Base-by-base conservation (phyloP, 139 green algal species). In the Haematococcus lacustris region DNA sequence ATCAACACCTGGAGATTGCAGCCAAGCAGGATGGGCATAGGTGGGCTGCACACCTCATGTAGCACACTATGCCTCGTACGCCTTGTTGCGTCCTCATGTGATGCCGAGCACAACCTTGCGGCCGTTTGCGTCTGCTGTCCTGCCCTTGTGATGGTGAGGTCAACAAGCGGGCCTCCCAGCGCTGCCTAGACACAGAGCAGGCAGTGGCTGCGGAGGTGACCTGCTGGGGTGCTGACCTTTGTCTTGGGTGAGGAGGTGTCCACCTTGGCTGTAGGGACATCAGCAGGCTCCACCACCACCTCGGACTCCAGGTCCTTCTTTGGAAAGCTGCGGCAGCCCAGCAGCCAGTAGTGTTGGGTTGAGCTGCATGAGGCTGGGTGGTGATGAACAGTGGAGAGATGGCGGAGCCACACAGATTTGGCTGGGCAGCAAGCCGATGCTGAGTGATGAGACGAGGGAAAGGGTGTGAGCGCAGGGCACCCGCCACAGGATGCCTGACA, bases 271-370 rank as follows among this genome's bases (percentile, higher is more conserved):
- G 39, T 7, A 37, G 3, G 38, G 3, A 32, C 38, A 6, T 3
- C 65, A n/a, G n/a, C 38, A 13, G 38, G 65, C 65, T 70, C 13
- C 37, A 68, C 50, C 26, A 75, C 70, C 5, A 35, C 53, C 32
- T 51, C 51, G 7, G 38, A 9, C 3, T 53, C 37, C 7, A 51
- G 51, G 9, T 59, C 35, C 70, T 68, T 33, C 51, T 35, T 32
- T 5, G 70, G 70, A 17, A 75, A 67, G 13, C 70, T 75, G 53
- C 38, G 38, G 9, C n/a, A n/a, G n/a, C n/a, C n/a, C n/a, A n/a
- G n/a, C n/a, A n/a, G n/a, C n/a, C n/a, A n/a, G n/a, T n/a, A n/a
- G n/a, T n/a, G n/a, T n/a, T n/a, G n/a, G n/a, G n/a, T n/a, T n/a
- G n/a, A n/a, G n/a, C n/a, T n/a, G n/a, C n/a, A n/a, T n/a, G n/a